Conservation (phyloP, 2,329 filamentous ascomycete species). For the Aspergillus luchuensis region DNA sequence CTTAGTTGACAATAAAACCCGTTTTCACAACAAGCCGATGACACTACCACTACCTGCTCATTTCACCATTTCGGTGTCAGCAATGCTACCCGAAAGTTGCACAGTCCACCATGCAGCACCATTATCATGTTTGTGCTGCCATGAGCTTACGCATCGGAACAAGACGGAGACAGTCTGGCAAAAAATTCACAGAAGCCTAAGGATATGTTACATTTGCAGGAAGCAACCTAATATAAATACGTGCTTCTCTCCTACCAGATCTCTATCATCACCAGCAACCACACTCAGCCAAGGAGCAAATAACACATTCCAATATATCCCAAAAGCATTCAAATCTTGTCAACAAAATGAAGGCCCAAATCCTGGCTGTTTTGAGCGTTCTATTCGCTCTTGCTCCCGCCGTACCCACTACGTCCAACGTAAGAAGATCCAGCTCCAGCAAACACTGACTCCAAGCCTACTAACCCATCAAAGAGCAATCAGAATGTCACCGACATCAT, state of each 20-base stretch:
- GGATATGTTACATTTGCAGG: background rate
- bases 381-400: background rate
- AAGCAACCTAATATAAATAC: background rate
- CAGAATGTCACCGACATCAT: background rate
- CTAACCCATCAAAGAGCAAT: background rate
- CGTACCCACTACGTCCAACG: background rate
- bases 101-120: background rate
- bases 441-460: background rate
- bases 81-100: background rate
- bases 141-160: background rate
- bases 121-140: background rate
- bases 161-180: background rate
- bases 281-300: background rate
- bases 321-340: background rate
- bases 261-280: background rate
- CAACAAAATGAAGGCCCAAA: background rate
- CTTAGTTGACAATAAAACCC: background rate
- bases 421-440: background rate
- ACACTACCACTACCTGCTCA: background rate
- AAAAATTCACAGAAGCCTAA: background rate
- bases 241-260: background rate
- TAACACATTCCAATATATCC: no score
- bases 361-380: background rate
- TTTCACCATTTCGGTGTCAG: background rate
- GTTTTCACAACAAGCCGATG: background rate